Base-by-base conservation (phyloP, 352 stramenopile species). In the Saprolegnia diclina region DNA sequence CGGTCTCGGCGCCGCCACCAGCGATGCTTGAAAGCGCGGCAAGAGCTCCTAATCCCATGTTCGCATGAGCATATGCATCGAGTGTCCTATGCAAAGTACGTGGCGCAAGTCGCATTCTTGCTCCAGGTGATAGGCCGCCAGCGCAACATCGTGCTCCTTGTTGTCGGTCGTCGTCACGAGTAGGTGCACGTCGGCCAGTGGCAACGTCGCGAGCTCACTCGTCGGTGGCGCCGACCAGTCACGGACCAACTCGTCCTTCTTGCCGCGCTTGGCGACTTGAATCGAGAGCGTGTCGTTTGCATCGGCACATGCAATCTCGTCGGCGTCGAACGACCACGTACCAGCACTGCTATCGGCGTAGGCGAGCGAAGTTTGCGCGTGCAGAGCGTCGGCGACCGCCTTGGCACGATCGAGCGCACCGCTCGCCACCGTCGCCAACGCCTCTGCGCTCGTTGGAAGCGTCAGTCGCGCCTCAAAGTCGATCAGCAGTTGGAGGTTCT, bases 121-220 rank as follows among this genome's bases (percentile, higher is more conserved):
- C 21, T 83, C 52, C 22, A 89, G 75, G 35, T 73, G 67, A 9
- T 73, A 64, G 1, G 83, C 79, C 6, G 76, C 72, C 1, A 91
- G 70, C 38, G 75, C 78, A 3, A 91, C 29, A 0, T 91, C 79
- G 50, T 79, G 75, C 2, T 56, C 35, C 13, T 56, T 73, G 0
- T 76, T 74, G 6, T 73, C 46, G 0, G 63, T 45, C 52, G 85
- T 80, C 7, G 71, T 67, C 14, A 80, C 71, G 57, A 67, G 77
- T 9, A 91, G 54, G 14, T 76, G 75, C 16, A 83, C 65, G 38
- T 91, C 80, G 10, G 82, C 73, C 6, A 88, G 71, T 6, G 81
- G 74, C 2, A 78, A 37, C 13, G 89, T 57, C 24, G 82, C 79
- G 4, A 85, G 38, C 18, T 73, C 73, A 19, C 85, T 38, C 5